Percentiles rank a stretch among this genome's conserved stretches.
Conservation (phyloP, 805 yeast species). For the Pichia nanzhaoensis region DNA sequence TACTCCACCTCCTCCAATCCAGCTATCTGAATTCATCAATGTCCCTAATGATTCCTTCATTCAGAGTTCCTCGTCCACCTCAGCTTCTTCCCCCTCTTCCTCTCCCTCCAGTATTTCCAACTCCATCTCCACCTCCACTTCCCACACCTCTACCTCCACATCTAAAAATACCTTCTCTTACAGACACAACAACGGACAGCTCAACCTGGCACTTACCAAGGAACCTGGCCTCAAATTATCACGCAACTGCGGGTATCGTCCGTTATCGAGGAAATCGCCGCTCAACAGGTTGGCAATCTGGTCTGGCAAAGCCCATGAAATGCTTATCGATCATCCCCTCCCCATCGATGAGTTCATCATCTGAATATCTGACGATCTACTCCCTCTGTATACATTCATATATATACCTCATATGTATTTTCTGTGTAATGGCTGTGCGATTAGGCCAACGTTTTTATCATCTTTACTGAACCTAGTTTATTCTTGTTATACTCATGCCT, state of each 20-base stretch:
- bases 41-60: too few relatives aligned
- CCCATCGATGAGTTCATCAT: slow-evolving; percentile 8
- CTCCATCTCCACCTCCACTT: slow-evolving; percentile 2
- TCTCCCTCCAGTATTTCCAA: too few relatives aligned
- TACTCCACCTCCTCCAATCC: not conserved
- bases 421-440: slow-evolving; percentile 3
- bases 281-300: slow-evolving; percentile 28
- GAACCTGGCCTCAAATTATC: slow-evolving; percentile 7
- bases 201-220: slow-evolving; percentile 25
- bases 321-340: slow-evolving; percentile 21
- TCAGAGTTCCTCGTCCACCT: too few relatives aligned
- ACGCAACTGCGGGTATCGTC: slow-evolving; percentile 2
- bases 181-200: slow-evolving; percentile 24
- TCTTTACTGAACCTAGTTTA: too few relatives aligned
- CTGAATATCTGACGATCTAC: not conserved
- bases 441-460: not conserved
- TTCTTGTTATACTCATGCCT: too few relatives aligned
- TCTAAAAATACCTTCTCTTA: slow-evolving; percentile 20
- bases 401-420: not conserved
- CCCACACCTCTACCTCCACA: not conserved
- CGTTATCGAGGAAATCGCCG: slow-evolving; percentile 19
- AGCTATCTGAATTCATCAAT: slow-evolving; percentile 5
- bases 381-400: not conserved
- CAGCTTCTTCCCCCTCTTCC: not conserved
- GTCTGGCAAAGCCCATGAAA: slow-evolving; percentile 27